Conservation (phyloP, 768 basidiomycete genomes). For the Termitomyces sp. region DNA sequence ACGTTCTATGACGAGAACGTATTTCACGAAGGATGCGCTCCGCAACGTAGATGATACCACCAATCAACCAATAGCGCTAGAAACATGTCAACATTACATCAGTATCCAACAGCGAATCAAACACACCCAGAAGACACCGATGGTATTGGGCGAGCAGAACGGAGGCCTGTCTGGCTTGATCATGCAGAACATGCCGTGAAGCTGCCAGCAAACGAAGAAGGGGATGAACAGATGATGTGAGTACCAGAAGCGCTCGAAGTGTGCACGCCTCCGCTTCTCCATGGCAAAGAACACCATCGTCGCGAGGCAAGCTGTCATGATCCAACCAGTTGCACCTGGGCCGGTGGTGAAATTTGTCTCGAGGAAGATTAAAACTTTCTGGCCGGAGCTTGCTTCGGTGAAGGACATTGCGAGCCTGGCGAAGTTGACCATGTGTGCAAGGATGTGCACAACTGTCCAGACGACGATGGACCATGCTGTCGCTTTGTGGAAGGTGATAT, state of each 20-base stretch:
- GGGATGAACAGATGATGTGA: conserved; percentile 84
- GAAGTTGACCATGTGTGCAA: conserved; percentile 87
- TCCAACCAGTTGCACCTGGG: conserved; percentile 82
- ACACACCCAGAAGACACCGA: conserved; percentile 94
- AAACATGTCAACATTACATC: background rate
- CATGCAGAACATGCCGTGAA: conserved; percentile 97
- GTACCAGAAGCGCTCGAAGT: conserved; percentile 91
- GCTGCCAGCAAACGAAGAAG: conserved; percentile 93
- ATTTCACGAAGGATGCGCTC: conserved; percentile 93
- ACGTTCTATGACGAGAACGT: conserved; percentile 86
- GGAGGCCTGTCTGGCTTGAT: conserved; percentile 87
- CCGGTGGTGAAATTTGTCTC: conserved; percentile 76
- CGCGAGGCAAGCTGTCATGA: conserved; percentile 71
- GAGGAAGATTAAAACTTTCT: conserved; percentile 68
- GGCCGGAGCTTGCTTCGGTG: conserved; percentile 46
- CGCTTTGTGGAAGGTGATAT: conserved; percentile 85
- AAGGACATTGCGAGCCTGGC: conserved; percentile 56
- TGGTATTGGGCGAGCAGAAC: conserved; percentile 77
- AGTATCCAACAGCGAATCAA: background rate
- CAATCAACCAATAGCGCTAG: conserved; percentile 86
- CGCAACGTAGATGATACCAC: conserved; percentile 77
- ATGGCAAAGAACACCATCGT: conserved; percentile 83
- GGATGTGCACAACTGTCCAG: conserved; percentile 69
- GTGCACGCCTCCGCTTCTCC: conserved; percentile 71
- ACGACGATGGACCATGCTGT: conserved; percentile 88